These are phyloP conservation scores for Termitomyces sp. DNA, from an alignment of 1,284 basidiomycete species.

Conservation along the genomic window DNA sequence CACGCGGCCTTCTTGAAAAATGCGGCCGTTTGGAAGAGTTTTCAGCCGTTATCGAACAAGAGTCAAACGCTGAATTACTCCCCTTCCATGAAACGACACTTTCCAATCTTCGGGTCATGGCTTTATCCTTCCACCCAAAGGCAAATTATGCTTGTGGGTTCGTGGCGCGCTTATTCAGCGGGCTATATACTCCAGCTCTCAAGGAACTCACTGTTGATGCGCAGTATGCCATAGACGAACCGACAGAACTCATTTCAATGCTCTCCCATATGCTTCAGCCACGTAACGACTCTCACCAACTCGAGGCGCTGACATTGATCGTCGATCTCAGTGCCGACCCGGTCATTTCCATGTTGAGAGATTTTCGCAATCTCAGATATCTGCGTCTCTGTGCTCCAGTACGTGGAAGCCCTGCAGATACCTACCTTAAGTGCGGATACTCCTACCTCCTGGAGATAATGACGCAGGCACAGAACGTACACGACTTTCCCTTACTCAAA, in stretches of 20 bases:
- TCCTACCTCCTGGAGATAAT: not conserved
- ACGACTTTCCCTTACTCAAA: not conserved
- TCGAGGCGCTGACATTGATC: not conserved
- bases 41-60: not conserved
- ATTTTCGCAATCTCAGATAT: not conserved
- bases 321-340: not conserved
- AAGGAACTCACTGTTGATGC: not conserved
- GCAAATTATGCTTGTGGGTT: not conserved
- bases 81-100: not conserved
- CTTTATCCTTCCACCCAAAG: not conserved
- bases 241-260: not conserved
- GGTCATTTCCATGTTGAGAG: not conserved
- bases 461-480: not conserved
- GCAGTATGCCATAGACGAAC: not conserved
- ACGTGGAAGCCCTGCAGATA: not conserved
- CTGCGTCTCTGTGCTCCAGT: slow-evolving; percentile 1
- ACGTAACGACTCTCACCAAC: not conserved
- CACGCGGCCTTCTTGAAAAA: not conserved
- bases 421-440: not conserved
- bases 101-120: not conserved
- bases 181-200: not conserved
- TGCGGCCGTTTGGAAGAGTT: not conserved
- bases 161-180: not conserved
- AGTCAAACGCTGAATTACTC: not conserved
- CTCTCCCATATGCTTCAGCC: not conserved